phyloP scores from a whole-genome alignment of 2,329 filamentous ascomycete species.

The Aspergillus sp. region DNA sequence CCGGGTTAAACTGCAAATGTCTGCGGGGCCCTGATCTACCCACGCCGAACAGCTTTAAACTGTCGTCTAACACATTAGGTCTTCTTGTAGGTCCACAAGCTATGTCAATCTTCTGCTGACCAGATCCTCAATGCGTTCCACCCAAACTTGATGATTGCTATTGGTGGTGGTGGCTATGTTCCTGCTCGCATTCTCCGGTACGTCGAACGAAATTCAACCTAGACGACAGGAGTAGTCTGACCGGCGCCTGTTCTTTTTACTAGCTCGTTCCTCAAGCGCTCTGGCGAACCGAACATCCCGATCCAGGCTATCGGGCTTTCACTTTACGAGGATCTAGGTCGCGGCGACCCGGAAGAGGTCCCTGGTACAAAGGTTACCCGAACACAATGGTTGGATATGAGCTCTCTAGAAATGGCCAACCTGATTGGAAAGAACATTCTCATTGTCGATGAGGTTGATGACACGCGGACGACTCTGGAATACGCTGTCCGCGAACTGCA shows the following conservation, averaged over 20 bases:
- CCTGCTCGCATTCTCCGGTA: constrained; percentile 90
- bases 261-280: constrained; percentile 86
- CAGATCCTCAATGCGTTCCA: constrained; percentile 81
- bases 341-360: constrained; percentile 65
- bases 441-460: constrained; percentile 94
- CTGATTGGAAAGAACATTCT: constrained; percentile 87
- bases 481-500: constrained; percentile 90
- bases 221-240: constrained; percentile 3
- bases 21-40: neutral
- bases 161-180: constrained; percentile 95
- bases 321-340: constrained; percentile 82
- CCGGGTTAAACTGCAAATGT: too few species aligned
- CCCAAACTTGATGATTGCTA: constrained; percentile 96
- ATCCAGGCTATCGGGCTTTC: constrained; percentile 99
- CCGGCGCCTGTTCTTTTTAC: constrained; percentile 2
- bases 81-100: constrained; percentile 78
- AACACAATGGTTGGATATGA: constrained; percentile 96
- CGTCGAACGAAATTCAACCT: constrained; percentile 9
- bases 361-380: constrained; percentile 93
- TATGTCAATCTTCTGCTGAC: constrained; percentile 83
- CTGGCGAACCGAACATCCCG: constrained; percentile 87
- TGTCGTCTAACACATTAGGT: constrained; percentile 15
- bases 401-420: constrained; percentile 80
- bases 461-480: constrained; percentile 89
- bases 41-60: neutral